phyloP scores from a whole-genome alignment of 768 basidiomycete species.

The Mrakia gelida region DNA sequence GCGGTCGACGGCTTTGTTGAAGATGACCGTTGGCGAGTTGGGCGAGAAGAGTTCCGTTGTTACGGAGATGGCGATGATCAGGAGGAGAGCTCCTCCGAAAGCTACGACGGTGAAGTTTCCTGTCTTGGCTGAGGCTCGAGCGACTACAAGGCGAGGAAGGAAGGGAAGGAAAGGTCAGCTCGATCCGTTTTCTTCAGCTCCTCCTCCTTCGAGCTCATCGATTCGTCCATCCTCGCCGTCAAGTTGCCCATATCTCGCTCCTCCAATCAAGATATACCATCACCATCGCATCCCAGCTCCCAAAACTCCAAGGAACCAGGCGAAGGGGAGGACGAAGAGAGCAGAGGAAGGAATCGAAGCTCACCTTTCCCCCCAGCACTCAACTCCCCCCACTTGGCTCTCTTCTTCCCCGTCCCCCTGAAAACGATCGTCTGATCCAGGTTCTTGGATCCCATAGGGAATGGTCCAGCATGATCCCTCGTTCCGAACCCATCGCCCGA shows the following conservation, averaged over 20 bases:
- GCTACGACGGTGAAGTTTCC: neutral
- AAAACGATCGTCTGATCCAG: constrained; percentile 7
- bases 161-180: neutral
- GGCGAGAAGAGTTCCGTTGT: constrained; percentile 29
- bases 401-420: neutral
- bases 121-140: neutral
- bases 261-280: too few relatives aligned
- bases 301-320: neutral
- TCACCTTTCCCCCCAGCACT: constrained; percentile 7
- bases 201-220: neutral
- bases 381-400: constrained; percentile 21
- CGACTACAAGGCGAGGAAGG: neutral
- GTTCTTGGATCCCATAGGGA: constrained; percentile 20
- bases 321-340: too few relatives aligned
- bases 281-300: neutral
- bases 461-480: constrained; percentile 22
- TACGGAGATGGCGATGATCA: constrained; percentile 19
- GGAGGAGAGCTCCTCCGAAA: constrained; percentile 21
- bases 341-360: constrained; percentile 1
- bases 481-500: constrained; percentile 22
- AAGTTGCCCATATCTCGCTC: too few relatives aligned
- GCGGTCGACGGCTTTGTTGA: constrained; percentile 20
- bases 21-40: constrained; percentile 29
- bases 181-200: neutral
- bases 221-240: neutral